phyloP scores from a whole-genome alignment of 1,284 basidiomycete species.

The Moesziomyces sp. region DNA sequence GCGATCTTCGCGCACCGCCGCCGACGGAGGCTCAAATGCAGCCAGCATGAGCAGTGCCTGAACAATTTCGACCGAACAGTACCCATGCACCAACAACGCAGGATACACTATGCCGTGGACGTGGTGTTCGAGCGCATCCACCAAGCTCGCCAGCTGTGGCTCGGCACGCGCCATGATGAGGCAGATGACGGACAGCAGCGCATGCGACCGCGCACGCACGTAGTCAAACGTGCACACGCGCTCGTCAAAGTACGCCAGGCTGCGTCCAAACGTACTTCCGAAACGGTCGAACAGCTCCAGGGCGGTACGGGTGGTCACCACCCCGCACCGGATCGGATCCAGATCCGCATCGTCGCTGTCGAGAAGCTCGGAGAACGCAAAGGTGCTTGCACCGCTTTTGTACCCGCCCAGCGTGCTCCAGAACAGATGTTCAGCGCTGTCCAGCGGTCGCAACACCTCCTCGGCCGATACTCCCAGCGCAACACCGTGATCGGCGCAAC shows the following conservation, averaged over 20 bases:
- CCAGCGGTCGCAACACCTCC: conserved; percentile 2
- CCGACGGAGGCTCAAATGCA: conserved; percentile 11
- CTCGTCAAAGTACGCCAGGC: conserved; percentile 16
- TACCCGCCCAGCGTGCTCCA: conserved; percentile 4
- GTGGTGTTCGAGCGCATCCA: background rate
- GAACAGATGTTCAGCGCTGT: conserved; percentile 14
- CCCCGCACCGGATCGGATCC: background rate
- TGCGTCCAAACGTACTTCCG: conserved; percentile 2
- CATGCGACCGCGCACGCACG: conserved; percentile 4
- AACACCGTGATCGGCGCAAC: too few relatives aligned
- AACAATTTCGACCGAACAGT: conserved; percentile 16
- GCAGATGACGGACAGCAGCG: conserved; percentile 10
- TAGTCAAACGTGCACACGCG: conserved; percentile 11
- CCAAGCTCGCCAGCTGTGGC: background rate
- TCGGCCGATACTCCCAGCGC: too few relatives aligned
- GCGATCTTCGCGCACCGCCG: conserved; percentile 10
- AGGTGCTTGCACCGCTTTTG: background rate
- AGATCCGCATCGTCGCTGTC: too few relatives aligned
- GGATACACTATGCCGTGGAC: conserved; percentile 7
- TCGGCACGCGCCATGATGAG: conserved; percentile 7
- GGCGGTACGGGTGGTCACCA: background rate
- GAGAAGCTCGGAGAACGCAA: background rate
- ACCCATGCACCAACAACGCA: background rate
- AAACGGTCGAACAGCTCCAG: conserved; percentile 7
- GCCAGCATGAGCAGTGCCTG: conserved; percentile 14